Evolutionary conservation across 495 filamentous ascomycete genomes (phyloP), one percentile per base, ranked within the genome.

Genomic region (Penicillium atrosanguineum): DNA sequence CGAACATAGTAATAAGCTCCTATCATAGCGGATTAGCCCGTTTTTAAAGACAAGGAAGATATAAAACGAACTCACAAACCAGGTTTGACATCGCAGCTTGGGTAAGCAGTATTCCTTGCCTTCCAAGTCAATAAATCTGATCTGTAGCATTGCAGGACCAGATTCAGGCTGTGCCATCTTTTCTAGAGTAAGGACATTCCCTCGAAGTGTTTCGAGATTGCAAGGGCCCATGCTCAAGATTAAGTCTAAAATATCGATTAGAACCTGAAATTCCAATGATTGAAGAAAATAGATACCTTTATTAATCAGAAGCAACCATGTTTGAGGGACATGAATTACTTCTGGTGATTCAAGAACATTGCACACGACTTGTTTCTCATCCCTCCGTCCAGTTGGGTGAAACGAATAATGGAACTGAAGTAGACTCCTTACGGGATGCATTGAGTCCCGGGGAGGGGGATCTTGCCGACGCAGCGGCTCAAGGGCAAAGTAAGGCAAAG

Each of bases 331-430:
- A 53, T 53, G 43, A 14, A 53, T 23, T 29, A 42, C 43, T n/a
- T 53, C 44, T 4, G 12, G 5, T 8, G 15, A 14, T 23, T 48
- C 51, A 15, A 8, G 19, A 47, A 25, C 37, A 12, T 18, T 25
- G 23, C 31, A 28, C 4, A 53, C 51, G 31, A 53, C 23, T 16
- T 53, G 51, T 2, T 47, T 20, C 14, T 36, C 28, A 48, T 53
- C 43, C 5, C 25, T 44, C 14, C 20, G 11, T 14, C 7, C 37
- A 3, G 51, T 53, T 4, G 51, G 41, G 7, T 53, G 28, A 23
- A 53, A 53, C 14, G 43, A 46, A 18, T 53, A 53, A 31, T 53
- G 51, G 18, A 53, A 53, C 29, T 53, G 51, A 34, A 47, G 43
- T 19, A 53, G 51, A 34, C 51, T 53, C 42, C 51, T 53, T 12